Base-by-base conservation (phyloP, 2,329 filamentous ascomycete species). In the Dendrostoma leiphaemia region DNA sequence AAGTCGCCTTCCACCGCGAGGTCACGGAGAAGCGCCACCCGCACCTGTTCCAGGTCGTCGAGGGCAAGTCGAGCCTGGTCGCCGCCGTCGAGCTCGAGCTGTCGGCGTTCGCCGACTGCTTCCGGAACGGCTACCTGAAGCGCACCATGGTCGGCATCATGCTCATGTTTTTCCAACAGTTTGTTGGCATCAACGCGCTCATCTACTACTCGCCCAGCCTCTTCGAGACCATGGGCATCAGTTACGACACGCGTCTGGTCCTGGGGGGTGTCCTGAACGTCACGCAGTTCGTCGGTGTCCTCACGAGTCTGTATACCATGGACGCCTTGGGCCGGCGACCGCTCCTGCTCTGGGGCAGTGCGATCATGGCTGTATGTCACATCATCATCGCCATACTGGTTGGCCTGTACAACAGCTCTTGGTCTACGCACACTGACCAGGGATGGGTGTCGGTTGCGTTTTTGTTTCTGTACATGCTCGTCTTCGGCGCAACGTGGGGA, bases 161-260 rank as follows among this genome's bases (percentile, higher is more conserved):
- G 1, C 62, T 84, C 13, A 78, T 80, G 71, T 83, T 84, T 62
- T 84, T 83, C 63, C 80, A 84, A 53, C 79, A 81, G 58, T 78
- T 80, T 43, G 68, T 73, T 4, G 77, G 76, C 0, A 76, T 79
- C 60, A 80, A 79, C 54, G 78, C 73, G 7, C 63, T 80, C 19
- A 65, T 70, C 15, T 78, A 79, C 64, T 80, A 79, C 62, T 71
- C 71, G 0, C 76, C 75, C 0, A 76, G 70, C 0, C 64, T 80
- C 0, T 79, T 80, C 59, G 60, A 68, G n/a, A 73, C 70, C 1
- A 75, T 78, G 67, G 74, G 74, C 7, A 63, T 77, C 24, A 64
- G 71, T 47, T 65, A 67, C 35, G 64, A 72, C 40, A 74, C 75
- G 69, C 71, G 74, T 49, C 67, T 79, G 3, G 67, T 75, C 54